phyloP scores from a whole-genome alignment of 345 rosid genomes.

The Populus davidiana region DNA sequence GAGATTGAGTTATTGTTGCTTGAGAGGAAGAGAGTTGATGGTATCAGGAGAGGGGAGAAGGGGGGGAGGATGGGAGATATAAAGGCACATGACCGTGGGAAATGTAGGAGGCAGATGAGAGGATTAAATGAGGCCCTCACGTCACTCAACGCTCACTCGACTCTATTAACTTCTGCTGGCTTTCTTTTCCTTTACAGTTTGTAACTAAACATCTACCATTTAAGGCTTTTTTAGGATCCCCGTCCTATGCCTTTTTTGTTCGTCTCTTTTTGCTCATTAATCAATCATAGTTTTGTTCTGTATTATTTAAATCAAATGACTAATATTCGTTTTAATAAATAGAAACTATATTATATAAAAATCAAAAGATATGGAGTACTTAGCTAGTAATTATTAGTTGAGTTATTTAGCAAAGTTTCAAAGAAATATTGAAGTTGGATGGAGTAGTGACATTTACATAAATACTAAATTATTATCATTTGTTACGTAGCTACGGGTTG shows the following conservation, averaged over 20 bases:
- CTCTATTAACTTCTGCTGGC: constrained; percentile 9
- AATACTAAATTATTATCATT: no score
- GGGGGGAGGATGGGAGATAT: constrained; percentile 15
- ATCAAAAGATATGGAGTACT: not conserved
- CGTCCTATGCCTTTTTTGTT: no score
- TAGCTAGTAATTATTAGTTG: no score
- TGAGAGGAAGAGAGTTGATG: not conserved
- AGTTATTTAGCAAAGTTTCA: no score
- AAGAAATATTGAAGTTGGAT: no score
- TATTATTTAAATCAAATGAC: not conserved
- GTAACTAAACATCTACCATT: constrained; percentile 6
- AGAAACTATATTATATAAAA: no score
- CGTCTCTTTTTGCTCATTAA: not conserved
- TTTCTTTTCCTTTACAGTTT: constrained; percentile 5
- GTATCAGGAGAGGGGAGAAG: constrained; percentile 1
- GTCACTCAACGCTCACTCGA: constrained; percentile 33
- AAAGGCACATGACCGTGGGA: constrained; percentile 15
- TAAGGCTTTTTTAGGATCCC: not conserved
- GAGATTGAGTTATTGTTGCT: not conserved
- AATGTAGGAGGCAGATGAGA: constrained; percentile 34
- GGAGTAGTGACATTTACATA: no score
- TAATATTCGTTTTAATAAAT: no score
- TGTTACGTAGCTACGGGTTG: no score
- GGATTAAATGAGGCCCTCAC: constrained; percentile 23
- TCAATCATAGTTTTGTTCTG: not conserved